phyloP scores from a whole-genome alignment of 768 basidiomycete species.

The Panaeolus cyanescens region DNA sequence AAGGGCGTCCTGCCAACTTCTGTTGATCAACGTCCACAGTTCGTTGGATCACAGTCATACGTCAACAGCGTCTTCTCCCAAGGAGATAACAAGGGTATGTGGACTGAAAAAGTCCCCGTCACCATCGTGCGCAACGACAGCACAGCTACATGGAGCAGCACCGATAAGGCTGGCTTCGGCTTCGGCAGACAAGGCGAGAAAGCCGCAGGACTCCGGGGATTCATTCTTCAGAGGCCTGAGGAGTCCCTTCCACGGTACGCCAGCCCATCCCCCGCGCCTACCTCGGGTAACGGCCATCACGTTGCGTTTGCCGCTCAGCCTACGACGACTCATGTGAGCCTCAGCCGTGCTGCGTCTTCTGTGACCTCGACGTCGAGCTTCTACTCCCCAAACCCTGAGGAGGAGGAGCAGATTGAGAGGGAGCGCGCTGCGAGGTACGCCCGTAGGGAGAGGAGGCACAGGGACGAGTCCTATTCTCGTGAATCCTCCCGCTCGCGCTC shows the following conservation, averaged over 20 bases:
- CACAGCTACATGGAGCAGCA: conserved; percentile 11
- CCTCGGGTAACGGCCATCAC: not conserved
- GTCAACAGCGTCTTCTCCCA: not conserved
- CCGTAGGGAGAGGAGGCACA: not conserved
- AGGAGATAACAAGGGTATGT: not conserved
- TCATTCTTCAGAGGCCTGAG: conserved; percentile 60
- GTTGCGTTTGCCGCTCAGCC: not conserved
- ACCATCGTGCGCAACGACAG: conserved; percentile 33
- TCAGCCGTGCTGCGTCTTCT: not conserved
- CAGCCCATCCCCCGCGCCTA: conserved; percentile 16
- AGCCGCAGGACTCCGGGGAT: conserved; percentile 65
- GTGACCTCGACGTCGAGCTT: conserved; percentile 2
- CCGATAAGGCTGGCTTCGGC: conserved; percentile 58
- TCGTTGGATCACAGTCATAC: conserved; percentile 16
- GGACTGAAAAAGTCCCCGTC: conserved; percentile 25
- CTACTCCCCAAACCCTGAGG: not conserved
- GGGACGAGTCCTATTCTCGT: not conserved
- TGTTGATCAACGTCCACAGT: conserved; percentile 36
- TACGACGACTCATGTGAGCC: not conserved
- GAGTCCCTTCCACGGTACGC: conserved; percentile 65
- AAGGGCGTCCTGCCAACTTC: conserved; percentile 57
- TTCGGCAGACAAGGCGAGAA: conserved; percentile 83
- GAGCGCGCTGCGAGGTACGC: not conserved
- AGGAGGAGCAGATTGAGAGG: conserved; percentile 1
- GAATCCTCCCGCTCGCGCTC: not conserved